Percentiles rank a stretch among this genome's conserved stretches.
Evolutionary conservation across 495 filamentous ascomycete species (phyloP).

Genomic region (Xylaria castorea): DNA sequence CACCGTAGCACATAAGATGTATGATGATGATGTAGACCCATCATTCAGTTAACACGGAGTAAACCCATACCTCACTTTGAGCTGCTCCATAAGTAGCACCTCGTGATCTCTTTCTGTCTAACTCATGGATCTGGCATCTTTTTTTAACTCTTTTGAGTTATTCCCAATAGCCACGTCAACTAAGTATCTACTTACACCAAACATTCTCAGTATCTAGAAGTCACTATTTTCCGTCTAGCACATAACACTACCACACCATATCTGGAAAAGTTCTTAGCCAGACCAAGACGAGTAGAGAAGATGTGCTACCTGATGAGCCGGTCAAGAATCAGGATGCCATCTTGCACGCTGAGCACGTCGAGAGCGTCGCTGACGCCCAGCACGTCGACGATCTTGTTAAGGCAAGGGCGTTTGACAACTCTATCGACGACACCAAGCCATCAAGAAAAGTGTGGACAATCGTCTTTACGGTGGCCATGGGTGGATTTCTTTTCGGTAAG

Average conservation of each 20-base stretch:
- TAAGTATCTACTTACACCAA: neutral
- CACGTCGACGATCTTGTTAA: neutral
- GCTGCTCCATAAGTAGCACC: conserved; percentile 1
- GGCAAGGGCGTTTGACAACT: conserved; percentile 28
- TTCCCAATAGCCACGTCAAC: neutral
- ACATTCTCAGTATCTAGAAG: neutral
- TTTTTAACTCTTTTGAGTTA: neutral
- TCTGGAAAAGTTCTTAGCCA: neutral
- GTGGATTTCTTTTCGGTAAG: conserved; percentile 46
- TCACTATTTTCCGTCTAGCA: neutral
- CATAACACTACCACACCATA: neutral
- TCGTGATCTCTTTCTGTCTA: neutral
- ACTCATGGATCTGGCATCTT: neutral
- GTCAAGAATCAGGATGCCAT: neutral
- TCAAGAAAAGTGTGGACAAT: conserved; percentile 50
- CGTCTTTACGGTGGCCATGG: conserved; percentile 47
- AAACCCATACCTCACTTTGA: neutral
- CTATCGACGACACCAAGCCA: conserved; percentile 41
- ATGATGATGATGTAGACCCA: neutral
- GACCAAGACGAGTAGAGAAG: neutral
- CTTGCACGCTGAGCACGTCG: neutral
- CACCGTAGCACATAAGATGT: neutral
- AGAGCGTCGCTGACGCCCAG: neutral
- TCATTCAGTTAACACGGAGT: neutral
- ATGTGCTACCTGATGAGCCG: neutral